Evolutionary conservation across 768 basidiomycete genomes (phyloP), one percentile per base, ranked within the genome.

Genomic region (Lactifluus volemus): DNA sequence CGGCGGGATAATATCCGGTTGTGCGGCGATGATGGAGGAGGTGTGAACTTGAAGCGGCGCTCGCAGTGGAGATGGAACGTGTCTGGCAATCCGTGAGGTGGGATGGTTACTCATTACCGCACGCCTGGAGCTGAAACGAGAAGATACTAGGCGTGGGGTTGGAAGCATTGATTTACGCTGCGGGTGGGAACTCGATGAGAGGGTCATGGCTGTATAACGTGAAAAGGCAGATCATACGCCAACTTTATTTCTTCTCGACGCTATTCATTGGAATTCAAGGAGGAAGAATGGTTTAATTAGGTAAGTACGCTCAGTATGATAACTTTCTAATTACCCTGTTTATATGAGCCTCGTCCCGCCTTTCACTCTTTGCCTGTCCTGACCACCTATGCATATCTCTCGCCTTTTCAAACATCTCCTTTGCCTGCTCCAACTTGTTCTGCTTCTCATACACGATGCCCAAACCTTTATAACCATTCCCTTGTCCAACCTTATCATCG

Each of bases 141-240:
- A 57, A 25, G 52, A 62, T 44, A 49, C 47, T 25, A 25, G 25
- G 41, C 47, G 56, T 11, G 61, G 56, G 1, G 45, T 53, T 25
- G 61, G 61, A 38, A 62, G 56, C 56, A 62, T 53, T n/a, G 61
- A 62, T 49, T 58, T 62, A 39, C 56, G 61, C 8, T 62, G 55
- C 38, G 48, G 55, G n/a, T 48, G 55, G 29, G 50, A 53, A 42
- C 17, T 34, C 11, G 56, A 62, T 19, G 56, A 62, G 1, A 58
- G 47, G 3, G 55, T 42, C 61, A 62, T 62, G 48, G 21, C 8
- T 5, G 11, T 10, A 6, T 25, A 25, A 25, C 32, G 32, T 34
- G 32, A 34, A 34, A 34, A 6, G 32, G 32, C 25, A 25, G 25
- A 25, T 25, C 25, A 25, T 25, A 25, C 25, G 25, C 25, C 25